Conservation (phyloP, 78 protist genomes). For the Tieghemostelium lacteum region DNA sequence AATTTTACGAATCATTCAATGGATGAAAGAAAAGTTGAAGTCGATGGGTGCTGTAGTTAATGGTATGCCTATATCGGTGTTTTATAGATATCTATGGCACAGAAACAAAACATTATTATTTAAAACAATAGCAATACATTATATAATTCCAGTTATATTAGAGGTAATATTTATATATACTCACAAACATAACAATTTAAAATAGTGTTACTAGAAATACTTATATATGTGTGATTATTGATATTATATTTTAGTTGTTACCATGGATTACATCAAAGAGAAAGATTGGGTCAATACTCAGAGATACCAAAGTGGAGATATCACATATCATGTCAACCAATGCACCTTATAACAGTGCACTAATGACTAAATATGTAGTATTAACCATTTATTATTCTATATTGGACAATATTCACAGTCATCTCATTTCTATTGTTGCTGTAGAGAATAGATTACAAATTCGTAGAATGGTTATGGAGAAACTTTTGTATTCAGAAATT, state of each 20-base stretch:
- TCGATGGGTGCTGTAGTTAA: constrained; percentile 2
- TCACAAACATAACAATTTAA: background rate
- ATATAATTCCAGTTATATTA: constrained; percentile 31
- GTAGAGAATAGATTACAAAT: constrained; percentile 50
- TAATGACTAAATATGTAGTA: constrained; percentile 38
- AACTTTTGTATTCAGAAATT: constrained; percentile 61
- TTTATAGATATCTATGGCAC: constrained; percentile 51
- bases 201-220: background rate
- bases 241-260: background rate
- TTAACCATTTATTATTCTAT: constrained; percentile 60
- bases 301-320: constrained; percentile 44
- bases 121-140: constrained; percentile 58
- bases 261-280: constrained; percentile 77
- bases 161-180: background rate
- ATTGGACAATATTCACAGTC: constrained; percentile 47
- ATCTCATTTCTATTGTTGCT: constrained; percentile 60
- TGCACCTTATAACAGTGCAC: constrained; percentile 10
- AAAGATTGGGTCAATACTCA: constrained; percentile 54
- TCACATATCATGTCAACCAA: constrained; percentile 68
- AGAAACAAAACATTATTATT: constrained; percentile 44
- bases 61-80: constrained; percentile 57
- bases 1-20: background rate
- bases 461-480: constrained; percentile 72
- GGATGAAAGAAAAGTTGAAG: background rate
- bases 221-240: background rate